Evolutionary conservation across 108 stramenopile genomes (phyloP).

Genomic region (Thalassiosira profunda): DNA sequence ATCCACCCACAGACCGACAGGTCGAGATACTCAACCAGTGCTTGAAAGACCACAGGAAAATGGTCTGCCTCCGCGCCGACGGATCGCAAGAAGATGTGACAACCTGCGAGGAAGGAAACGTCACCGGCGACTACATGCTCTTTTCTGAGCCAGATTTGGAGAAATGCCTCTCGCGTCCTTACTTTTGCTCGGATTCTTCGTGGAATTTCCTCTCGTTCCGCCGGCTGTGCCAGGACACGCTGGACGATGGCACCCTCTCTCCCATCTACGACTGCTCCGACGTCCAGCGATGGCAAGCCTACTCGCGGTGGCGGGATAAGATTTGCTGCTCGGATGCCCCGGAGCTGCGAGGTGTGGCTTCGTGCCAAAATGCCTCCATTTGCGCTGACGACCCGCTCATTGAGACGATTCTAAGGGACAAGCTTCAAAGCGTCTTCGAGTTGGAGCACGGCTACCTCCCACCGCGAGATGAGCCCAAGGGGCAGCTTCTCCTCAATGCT

Average conservation of each 20-base stretch:
- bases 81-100: slow-evolving; percentile 40
- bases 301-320: slow-evolving; percentile 34
- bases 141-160: slow-evolving; percentile 54
- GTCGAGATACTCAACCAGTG: slow-evolving; percentile 42
- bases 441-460: slow-evolving; percentile 35
- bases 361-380: slow-evolving; percentile 18
- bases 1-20: slow-evolving; percentile 34
- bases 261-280: slow-evolving; percentile 45
- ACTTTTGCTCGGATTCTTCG: slow-evolving; percentile 63
- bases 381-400: slow-evolving; percentile 34
- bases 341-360: slow-evolving; percentile 38
- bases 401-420: slow-evolving; percentile 41
- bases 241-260: slow-evolving; percentile 21
- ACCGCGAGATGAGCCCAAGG: slow-evolving; percentile 18
- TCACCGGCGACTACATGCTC: slow-evolving; percentile 24
- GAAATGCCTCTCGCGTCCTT: slow-evolving; percentile 65
- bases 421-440: slow-evolving; percentile 32
- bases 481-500: slow-evolving; percentile 37
- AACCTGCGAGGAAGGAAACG: slow-evolving; percentile 14
- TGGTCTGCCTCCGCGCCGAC: slow-evolving; percentile 45
- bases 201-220: slow-evolving; percentile 66
- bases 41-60: slow-evolving; percentile 49
- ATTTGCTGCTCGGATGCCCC: slow-evolving; percentile 42
- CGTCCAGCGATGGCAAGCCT: slow-evolving; percentile 37
- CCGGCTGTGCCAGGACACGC: slow-evolving; percentile 53